Evolutionary conservation across 352 stramenopile species (phyloP).

Genomic region (Phytophthora aleatoria): DNA sequence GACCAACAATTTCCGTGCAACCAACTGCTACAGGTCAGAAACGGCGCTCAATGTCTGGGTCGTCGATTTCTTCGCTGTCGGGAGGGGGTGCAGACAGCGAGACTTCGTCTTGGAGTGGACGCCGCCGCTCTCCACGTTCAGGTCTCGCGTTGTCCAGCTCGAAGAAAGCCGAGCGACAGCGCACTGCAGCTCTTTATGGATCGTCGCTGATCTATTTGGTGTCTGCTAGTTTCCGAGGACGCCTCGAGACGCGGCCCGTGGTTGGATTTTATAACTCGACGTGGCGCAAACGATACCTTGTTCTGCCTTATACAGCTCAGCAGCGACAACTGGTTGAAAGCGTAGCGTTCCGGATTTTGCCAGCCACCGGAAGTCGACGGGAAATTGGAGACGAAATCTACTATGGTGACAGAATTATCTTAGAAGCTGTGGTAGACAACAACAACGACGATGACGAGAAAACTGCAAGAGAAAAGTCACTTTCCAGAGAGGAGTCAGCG

Average conservation of each 20-base stretch:
- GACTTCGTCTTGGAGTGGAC: conserved; percentile 33
- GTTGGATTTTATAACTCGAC: conserved; percentile 82
- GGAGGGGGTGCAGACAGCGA: conserved; percentile 40
- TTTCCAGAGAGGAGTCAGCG: conserved; percentile 22
- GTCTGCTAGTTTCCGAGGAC: conserved; percentile 75
- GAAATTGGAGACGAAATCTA: conserved; percentile 71
- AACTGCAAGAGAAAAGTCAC: conserved; percentile 19
- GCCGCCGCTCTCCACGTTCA: conserved; percentile 20
- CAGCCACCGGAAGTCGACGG: conserved; percentile 54
- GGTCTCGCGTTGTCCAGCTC: conserved; percentile 17
- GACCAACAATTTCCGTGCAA: conserved; percentile 25
- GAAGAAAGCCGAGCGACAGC: conserved; percentile 37
- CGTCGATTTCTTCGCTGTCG: conserved; percentile 58
- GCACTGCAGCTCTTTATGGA: conserved; percentile 61
- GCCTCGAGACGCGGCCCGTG: conserved; percentile 70
- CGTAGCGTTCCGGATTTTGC: conserved; percentile 77
- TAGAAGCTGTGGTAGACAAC: conserved; percentile 56
- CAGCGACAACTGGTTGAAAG: conserved; percentile 73
- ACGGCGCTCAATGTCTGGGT: conserved; percentile 51
- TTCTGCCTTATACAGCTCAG: conserved; percentile 73
- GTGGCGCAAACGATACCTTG: conserved; percentile 84
- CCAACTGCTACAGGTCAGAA: conserved; percentile 24
- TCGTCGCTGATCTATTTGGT: conserved; percentile 74
- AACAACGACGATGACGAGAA: conserved; percentile 18
- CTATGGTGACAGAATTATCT: conserved; percentile 76